Conservation (phyloP, 495 filamentous ascomycete genomes). For the Neurospora africana region DNA sequence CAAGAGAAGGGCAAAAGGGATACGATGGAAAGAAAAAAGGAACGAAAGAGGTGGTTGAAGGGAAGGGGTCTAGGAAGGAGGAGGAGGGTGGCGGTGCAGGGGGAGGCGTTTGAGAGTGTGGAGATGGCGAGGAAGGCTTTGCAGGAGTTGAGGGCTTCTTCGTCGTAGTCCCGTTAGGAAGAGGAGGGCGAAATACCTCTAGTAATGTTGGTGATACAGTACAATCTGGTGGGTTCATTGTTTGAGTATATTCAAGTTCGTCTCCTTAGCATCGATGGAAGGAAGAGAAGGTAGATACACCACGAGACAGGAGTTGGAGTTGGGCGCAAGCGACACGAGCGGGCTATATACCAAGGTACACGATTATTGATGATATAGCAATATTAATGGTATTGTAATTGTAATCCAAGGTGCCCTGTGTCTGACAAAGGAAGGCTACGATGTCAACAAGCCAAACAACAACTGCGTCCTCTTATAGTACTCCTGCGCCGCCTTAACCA, state of each 20-base stretch:
- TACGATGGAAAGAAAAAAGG: conserved; percentile 13
- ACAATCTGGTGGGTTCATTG: neutral
- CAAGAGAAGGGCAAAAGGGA: conserved; percentile 23
- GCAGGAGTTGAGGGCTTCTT: conserved; percentile 20
- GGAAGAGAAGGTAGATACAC: neutral
- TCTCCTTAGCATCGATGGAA: neutral
- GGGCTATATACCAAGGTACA: neutral
- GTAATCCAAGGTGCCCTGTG: no score
- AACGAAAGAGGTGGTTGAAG: conserved; percentile 3
- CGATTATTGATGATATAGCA: neutral
- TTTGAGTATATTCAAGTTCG: neutral
- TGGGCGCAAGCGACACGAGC: neutral
- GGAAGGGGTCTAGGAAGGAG: neutral
- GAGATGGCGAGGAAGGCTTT: conserved; percentile 30
- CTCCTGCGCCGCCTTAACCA: conserved; percentile 50
- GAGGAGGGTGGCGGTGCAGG: conserved; percentile 15
- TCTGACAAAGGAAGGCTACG: no score
- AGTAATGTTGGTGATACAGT: conserved; percentile 11
- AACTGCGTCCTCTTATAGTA: conserved; percentile 75
- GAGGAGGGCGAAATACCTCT: conserved; percentile 17
- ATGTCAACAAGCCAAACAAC: conserved; percentile 48
- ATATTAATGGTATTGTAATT: neutral
- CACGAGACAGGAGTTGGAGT: neutral
- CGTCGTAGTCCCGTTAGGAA: neutral
- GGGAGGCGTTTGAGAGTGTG: conserved; percentile 37